These are phyloP conservation scores for Trematosphaeria pertusa DNA, from an alignment of 2,329 filamentous ascomycete genomes.

Conservation along the genomic window DNA sequence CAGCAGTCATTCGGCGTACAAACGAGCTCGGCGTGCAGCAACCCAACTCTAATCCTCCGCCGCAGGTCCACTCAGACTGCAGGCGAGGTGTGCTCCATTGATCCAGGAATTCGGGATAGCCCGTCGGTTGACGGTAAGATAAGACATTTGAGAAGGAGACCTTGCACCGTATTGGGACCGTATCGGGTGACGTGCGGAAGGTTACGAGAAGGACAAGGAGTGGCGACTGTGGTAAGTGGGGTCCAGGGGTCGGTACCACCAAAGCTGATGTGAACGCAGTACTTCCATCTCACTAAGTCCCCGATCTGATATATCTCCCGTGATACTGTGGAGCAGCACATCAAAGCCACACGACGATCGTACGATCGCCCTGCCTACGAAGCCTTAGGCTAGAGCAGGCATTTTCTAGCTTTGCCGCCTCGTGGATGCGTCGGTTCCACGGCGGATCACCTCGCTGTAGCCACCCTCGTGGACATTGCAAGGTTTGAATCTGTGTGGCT, in stretches of 20 bases:
- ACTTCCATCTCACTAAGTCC: background rate
- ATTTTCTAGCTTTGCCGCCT: no score
- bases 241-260: background rate
- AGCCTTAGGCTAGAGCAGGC: no score
- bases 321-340: no score
- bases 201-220: background rate
- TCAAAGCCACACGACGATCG: no score
- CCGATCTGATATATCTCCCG: no score
- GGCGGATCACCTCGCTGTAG: no score
- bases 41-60: background rate
- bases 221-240: background rate
- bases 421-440: no score
- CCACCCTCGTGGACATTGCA: constrained; percentile 2
- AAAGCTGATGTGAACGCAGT: background rate
- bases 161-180: no score
- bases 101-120: background rate
- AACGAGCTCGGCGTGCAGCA: background rate
- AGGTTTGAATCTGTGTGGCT: background rate
- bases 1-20: background rate
- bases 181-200: background rate
- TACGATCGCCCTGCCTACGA: no score
- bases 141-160: background rate
- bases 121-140: background rate
- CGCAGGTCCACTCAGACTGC: no score
- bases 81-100: background rate